Base-by-base conservation (phyloP, 2,329 filamentous ascomycete genomes). In the Aotearoamyces nothofagi region DNA sequence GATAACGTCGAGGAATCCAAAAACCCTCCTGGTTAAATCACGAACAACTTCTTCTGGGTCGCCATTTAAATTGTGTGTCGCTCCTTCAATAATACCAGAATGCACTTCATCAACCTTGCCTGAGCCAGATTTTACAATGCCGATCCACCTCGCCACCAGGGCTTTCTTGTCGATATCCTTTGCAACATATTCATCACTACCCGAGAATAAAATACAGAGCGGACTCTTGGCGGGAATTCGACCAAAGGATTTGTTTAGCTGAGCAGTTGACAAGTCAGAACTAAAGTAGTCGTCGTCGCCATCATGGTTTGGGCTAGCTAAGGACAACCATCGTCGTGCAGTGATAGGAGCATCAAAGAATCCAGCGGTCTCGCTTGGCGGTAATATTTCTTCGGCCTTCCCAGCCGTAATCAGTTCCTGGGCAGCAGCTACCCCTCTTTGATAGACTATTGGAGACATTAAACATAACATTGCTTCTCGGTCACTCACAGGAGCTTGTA, bases 221-320 rank as follows among this genome's bases (percentile, higher is more conserved):
- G 55, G 53, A n/a, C 52, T 54, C 9, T 32, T 41, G 3, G 51
- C 36, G 6, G 49, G 53, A 7, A 70, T 40, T 24, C 37, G 51
- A 0, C 74, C 75, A 53, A 79, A 80, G 0, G 67, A 72, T 14
- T 47, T 46, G 32, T 46, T 40, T 19, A 78, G 46, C 15, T 57
- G 50, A 30, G 60, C 52, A 23, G 69, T 63, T 1, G 41, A 46
- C 17, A 78, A 49, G 50, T 80, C 76, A 7, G 62, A 67, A 31
- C 67, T 74, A 51, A 80, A 81, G 38, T 72, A 69, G 46, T 81
- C 76, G 47, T 81, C 76, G 26, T 67, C 66, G 3, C 66, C 67
- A 15, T 61, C 60, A 28, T 58, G 52, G 26, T 59, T 55, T 1
- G 67, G 67, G 13, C 60, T 66, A 0, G 63, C 56, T 5, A 79